Evolutionary conservation across 495 filamentous ascomycete genomes (phyloP).

Genomic region (Rostrohypoxylon terebratum): DNA sequence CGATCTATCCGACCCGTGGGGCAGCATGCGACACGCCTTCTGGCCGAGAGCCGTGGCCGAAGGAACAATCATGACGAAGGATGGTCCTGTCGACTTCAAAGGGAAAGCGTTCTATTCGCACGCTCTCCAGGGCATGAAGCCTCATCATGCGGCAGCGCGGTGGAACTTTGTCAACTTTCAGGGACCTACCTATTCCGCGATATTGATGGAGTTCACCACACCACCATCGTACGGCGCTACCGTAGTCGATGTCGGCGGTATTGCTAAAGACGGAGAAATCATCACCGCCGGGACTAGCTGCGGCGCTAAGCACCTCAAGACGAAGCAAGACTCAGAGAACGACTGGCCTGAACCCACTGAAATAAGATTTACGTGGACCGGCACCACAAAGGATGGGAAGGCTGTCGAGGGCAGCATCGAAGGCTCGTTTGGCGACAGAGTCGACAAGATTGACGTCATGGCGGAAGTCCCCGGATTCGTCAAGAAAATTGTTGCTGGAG

Average conservation of each 20-base stretch:
- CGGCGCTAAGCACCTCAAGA: slow-evolving; percentile 72
- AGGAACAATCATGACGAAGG: slow-evolving; percentile 85
- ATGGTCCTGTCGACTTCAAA: slow-evolving; percentile 82
- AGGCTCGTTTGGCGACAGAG: slow-evolving; percentile 72
- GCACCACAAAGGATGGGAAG: slow-evolving; percentile 81
- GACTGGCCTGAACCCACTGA: slow-evolving; percentile 89
- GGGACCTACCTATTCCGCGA: slow-evolving; percentile 82
- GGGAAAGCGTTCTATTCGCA: slow-evolving; percentile 82
- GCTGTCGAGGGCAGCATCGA: slow-evolving; percentile 74
- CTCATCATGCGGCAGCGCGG: slow-evolving; percentile 91
- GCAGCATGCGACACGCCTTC: slow-evolving; percentile 88
- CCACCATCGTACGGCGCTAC: slow-evolving; percentile 94
- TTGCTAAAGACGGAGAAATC: slow-evolving; percentile 83
- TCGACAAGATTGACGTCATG: slow-evolving; percentile 96
- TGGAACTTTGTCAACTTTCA: slow-evolving; percentile 98
- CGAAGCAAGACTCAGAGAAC: slow-evolving; percentile 76
- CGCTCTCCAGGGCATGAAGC: slow-evolving; percentile 98
- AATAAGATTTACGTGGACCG: slow-evolving; percentile 81
- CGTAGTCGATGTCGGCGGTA: slow-evolving; percentile 83
- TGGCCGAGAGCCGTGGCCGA: slow-evolving; percentile 88
- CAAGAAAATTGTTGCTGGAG: slow-evolving; percentile 87
- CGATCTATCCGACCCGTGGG: slow-evolving; percentile 87
- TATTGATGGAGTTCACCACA: slow-evolving; percentile 96
- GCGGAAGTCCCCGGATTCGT: slow-evolving; percentile 94
- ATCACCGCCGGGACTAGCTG: slow-evolving; percentile 75